Evolutionary conservation across 106 monocot genomes (phyloP).

Genomic region (Dioscorea dumetorum): DNA sequence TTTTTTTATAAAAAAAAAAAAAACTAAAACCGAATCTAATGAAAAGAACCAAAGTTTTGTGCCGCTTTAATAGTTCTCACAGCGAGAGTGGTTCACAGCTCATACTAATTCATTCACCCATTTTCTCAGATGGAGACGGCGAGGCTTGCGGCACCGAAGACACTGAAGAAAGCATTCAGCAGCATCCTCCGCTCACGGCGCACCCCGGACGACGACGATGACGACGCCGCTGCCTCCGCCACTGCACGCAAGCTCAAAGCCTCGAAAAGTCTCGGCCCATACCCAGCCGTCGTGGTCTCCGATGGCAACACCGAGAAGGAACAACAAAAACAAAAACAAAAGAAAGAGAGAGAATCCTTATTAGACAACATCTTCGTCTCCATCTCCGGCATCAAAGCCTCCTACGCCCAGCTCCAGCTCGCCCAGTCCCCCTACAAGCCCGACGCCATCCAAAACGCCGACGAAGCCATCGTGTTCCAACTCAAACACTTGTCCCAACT

Average conservation of each 20-base stretch:
- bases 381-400: slow-evolving; percentile 66
- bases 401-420: slow-evolving; percentile 81
- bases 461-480: slow-evolving; percentile 51
- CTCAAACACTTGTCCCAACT: slow-evolving; percentile 47
- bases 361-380: slow-evolving; percentile 53
- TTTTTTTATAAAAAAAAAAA: no score
- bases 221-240: no score
- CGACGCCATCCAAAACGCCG: slow-evolving; percentile 55
- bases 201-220: background rate
- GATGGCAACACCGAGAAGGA: background rate
- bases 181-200: slow-evolving; percentile 19
- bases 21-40: no score
- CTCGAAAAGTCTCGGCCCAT: background rate
- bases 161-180: slow-evolving; percentile 10
- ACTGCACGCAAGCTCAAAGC: slow-evolving; percentile 9
- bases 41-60: no score
- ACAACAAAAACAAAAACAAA: slow-evolving; percentile 15
- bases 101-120: no score
- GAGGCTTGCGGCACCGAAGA: slow-evolving; percentile 1
- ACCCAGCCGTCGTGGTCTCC: slow-evolving; percentile 13
- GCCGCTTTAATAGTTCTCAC: no score
- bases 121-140: slow-evolving; percentile 10
- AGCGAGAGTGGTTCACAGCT: no score
- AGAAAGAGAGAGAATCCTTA: slow-evolving; percentile 21
- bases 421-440: slow-evolving; percentile 71